phyloP scores from a whole-genome alignment of 495 filamentous ascomycete genomes.

The Penicillium malachiteum region DNA sequence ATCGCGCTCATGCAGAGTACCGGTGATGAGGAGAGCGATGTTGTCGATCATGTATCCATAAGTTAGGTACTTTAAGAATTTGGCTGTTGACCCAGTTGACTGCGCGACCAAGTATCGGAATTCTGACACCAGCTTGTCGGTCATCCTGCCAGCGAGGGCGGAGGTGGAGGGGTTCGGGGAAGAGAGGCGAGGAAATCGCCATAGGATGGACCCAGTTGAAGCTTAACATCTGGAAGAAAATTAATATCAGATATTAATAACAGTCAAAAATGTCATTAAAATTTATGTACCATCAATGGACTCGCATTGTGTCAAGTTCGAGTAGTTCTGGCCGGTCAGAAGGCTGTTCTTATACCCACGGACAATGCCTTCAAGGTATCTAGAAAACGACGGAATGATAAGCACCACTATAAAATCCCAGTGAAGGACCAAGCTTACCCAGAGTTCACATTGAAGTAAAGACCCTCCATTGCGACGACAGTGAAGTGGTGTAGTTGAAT shows the following conservation, averaged over 20 bases:
- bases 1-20: conserved; percentile 95
- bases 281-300: conserved; percentile 80
- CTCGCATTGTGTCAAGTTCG: conserved; percentile 97
- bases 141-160: conserved; percentile 88
- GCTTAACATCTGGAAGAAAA: conserved; percentile 75
- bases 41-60: conserved; percentile 99
- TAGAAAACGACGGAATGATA: conserved; percentile 36
- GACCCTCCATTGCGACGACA: conserved; percentile 74
- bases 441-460: conserved; percentile 94
- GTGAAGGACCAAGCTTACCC: conserved; percentile 55
- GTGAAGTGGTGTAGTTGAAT: conserved; percentile 13
- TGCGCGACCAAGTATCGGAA: conserved; percentile 95
- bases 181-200: conserved; percentile 95
- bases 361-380: conserved; percentile 95
- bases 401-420: conserved; percentile 2
- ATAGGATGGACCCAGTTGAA: conserved; percentile 94
- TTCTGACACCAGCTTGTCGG: conserved; percentile 95
- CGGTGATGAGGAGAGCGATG: conserved; percentile 95
- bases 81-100: conserved; percentile 81
- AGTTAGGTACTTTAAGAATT: conserved; percentile 95
- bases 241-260: conserved; percentile 10
- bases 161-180: conserved; percentile 97
- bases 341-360: conserved; percentile 95
- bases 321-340: conserved; percentile 87
- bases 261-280: neutral